These are phyloP conservation scores for Ustilago tritici DNA, from an alignment of 1,284 basidiomycete genomes.

Conservation along the genomic window DNA sequence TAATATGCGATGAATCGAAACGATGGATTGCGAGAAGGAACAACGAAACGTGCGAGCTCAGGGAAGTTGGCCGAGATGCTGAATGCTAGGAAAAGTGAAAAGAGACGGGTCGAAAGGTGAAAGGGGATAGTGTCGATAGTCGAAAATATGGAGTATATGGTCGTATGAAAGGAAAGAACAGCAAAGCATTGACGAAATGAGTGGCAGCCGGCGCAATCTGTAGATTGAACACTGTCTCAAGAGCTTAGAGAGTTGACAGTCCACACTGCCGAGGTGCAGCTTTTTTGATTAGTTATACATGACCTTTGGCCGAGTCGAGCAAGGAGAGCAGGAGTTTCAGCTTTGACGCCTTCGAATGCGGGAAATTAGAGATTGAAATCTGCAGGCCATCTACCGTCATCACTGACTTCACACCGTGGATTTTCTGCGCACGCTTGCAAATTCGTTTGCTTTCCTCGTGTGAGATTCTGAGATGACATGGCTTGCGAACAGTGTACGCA, in stretches of 20 bases:
- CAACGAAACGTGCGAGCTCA: constrained; percentile 17
- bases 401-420: constrained; percentile 11
- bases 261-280: constrained; percentile 9
- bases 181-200: neutral
- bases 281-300: neutral
- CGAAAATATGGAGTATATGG: constrained; percentile 2
- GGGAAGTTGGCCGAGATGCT: neutral
- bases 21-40: constrained; percentile 14
- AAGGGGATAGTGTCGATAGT: neutral
- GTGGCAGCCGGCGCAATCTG: neutral
- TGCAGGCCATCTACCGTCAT: neutral
- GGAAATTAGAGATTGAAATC: neutral
- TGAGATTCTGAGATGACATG: constrained; percentile 19
- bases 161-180: neutral
- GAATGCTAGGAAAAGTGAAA: neutral
- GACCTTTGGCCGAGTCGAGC: neutral
- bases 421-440: neutral
- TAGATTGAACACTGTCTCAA: neutral
- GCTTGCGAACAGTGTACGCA: neutral
- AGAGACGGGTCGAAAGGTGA: neutral
- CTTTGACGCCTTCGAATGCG: constrained; percentile 5
- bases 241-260: neutral
- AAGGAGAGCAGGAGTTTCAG: neutral
- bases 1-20: constrained; percentile 16
- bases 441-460: constrained; percentile 21